Evolutionary conservation across 1,284 basidiomycete genomes (phyloP).

Genomic region (Porodaedalea pini): DNA sequence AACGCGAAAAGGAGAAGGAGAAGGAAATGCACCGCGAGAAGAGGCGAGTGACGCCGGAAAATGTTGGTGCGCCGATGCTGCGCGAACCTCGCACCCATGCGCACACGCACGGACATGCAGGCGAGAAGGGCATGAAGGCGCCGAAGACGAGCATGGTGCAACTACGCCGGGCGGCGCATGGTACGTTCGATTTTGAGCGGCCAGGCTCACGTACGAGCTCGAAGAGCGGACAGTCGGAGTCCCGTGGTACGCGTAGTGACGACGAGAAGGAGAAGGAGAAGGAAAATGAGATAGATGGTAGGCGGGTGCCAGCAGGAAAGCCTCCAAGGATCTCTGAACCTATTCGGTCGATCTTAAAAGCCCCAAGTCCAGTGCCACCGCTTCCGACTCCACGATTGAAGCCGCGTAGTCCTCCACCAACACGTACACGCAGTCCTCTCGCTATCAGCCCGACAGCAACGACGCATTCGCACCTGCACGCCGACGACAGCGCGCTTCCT

Average conservation of each 20-base stretch:
- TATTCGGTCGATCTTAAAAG: background rate
- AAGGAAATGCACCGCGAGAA: constrained; percentile 15
- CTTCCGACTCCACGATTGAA: constrained; percentile 8
- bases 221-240: constrained; percentile 19
- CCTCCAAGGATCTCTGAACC: background rate
- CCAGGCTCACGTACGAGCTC: constrained; percentile 34
- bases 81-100: constrained; percentile 10
- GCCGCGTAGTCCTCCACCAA: constrained; percentile 14
- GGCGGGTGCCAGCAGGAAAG: background rate
- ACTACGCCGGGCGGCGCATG: constrained; percentile 26
- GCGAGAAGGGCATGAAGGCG: constrained; percentile 10
- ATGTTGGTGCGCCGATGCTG: constrained; percentile 22
- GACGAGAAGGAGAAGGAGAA: constrained; percentile 14
- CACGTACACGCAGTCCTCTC: constrained; percentile 15
- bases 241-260: constrained; percentile 13
- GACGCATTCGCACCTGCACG: constrained; percentile 5
- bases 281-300: background rate
- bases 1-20: constrained; percentile 20
- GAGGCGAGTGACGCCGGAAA: constrained; percentile 26
- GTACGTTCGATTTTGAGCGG: constrained; percentile 72
- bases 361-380: constrained; percentile 17
- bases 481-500: constrained; percentile 18
- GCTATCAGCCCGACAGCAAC: background rate
- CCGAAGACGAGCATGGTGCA: constrained; percentile 1
- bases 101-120: background rate